phyloP scores from a whole-genome alignment of 352 stramenopile species.

The Phytophthora uliginosa region DNA sequence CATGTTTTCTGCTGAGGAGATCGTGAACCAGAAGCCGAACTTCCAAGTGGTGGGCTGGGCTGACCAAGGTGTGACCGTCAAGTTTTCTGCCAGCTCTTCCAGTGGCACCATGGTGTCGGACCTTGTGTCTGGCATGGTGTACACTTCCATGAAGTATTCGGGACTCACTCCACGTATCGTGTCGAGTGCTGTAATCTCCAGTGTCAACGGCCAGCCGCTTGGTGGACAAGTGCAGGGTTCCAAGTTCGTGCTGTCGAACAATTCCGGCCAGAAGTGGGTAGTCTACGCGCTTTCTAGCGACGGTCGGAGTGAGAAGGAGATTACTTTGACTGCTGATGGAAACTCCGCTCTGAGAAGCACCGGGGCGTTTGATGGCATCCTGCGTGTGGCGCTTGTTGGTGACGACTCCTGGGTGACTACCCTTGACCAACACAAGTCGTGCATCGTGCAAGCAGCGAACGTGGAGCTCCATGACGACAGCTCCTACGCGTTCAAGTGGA shows the following conservation, averaged over 20 bases:
- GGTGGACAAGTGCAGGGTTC: constrained; percentile 37
- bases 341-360: constrained; percentile 46
- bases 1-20: constrained; percentile 62
- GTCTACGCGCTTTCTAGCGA: constrained; percentile 63
- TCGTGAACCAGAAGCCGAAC: constrained; percentile 46
- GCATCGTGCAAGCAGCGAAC: constrained; percentile 51
- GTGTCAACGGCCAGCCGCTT: constrained; percentile 50
- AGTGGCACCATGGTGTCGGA: constrained; percentile 51
- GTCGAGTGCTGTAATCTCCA: constrained; percentile 50
- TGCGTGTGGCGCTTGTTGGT: constrained; percentile 56
- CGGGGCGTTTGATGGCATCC: constrained; percentile 51
- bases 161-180: constrained; percentile 54
- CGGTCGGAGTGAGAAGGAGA: constrained; percentile 44
- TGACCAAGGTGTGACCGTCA: constrained; percentile 64
- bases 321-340: constrained; percentile 51
- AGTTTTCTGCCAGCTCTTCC: constrained; percentile 40
- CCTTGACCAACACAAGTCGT: constrained; percentile 62
- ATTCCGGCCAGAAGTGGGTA: constrained; percentile 68
- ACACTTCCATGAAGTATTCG: constrained; percentile 59
- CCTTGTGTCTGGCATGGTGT: constrained; percentile 77
- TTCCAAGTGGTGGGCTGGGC: constrained; percentile 70
- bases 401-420: constrained; percentile 46
- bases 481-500: constrained; percentile 65
- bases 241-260: constrained; percentile 67
- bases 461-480: constrained; percentile 58